phyloP scores from a whole-genome alignment of 2,329 filamentous ascomycete genomes.

The Fusarium redolens region DNA sequence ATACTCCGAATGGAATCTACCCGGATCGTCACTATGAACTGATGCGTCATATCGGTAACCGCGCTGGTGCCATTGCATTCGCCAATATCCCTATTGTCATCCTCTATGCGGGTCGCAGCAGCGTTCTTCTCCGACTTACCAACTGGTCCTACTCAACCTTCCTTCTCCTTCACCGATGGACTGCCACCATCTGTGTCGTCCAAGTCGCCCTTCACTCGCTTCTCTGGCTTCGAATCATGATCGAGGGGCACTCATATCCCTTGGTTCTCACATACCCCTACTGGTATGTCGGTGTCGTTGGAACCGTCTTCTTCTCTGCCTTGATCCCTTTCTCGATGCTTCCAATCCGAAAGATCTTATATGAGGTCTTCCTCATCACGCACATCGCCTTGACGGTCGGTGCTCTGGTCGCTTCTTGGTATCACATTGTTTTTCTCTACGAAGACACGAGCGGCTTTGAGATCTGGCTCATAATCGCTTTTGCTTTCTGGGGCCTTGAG shows the following conservation, averaged over 20 bases:
- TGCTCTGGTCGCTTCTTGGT: slow-evolving; percentile 56
- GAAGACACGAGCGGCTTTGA: slow-evolving; percentile 56
- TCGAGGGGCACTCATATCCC: slow-evolving; percentile 43
- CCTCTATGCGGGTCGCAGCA: slow-evolving; percentile 60
- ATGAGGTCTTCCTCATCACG: slow-evolving; percentile 58
- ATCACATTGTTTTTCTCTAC: slow-evolving; percentile 54
- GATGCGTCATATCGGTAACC: slow-evolving; percentile 51
- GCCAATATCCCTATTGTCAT: slow-evolving; percentile 56
- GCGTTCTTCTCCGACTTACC: slow-evolving; percentile 59
- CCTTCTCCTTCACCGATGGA: slow-evolving; percentile 61
- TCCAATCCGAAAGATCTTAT: slow-evolving; percentile 51
- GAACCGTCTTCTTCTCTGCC: slow-evolving; percentile 48
- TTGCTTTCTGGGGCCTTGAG: slow-evolving; percentile 47
- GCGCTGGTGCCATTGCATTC: slow-evolving; percentile 55
- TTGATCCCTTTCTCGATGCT: slow-evolving; percentile 50
- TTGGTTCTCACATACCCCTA: slow-evolving; percentile 48
- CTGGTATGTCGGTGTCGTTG: slow-evolving; percentile 59
- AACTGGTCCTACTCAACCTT: slow-evolving; percentile 62
- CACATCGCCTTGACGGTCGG: slow-evolving; percentile 57
- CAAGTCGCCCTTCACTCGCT: slow-evolving; percentile 60
- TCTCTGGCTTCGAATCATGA: slow-evolving; percentile 53
- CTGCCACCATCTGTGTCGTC: slow-evolving; percentile 57
- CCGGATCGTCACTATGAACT: slow-evolving; percentile 43
- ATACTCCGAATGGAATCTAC: slow-evolving; percentile 47
- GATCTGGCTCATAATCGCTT: slow-evolving; percentile 45